Base-by-base conservation (phyloP, 1,139 yeast genomes). In the Debaryomyces nepalensis region DNA sequence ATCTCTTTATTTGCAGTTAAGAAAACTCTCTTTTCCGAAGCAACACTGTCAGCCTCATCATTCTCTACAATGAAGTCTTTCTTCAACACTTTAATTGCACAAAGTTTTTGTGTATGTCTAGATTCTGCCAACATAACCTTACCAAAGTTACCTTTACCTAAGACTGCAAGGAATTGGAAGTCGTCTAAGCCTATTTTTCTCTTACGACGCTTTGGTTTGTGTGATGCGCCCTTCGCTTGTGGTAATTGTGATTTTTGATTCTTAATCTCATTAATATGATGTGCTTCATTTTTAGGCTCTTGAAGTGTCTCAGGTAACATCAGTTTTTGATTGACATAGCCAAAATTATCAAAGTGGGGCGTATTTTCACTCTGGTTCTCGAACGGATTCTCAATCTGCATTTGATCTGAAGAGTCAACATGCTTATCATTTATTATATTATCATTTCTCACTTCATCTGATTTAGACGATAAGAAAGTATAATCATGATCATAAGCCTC, bases 61-160 rank as follows among this genome's bases (percentile, higher is more conserved):
- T 90, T 89, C 57, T 91, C 97, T 47, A 93, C 87, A 50, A 93
- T 90, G 58, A 88, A 89, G 57, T 91, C 97, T 66, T 93, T 93
- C 75, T 93, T 93, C 64, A 93, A 76, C 18, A 93, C 97, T 66
- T 93, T 93, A 45, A 93, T 91, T 18, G 99, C 99, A 70, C 96
- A 93, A 44, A 93, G 68, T 46, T 81, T 79, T 43, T 78, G 79
- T 2, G 87, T 77, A 49, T 84, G 88, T 57, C 93, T 83, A 14
- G 96, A 87, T 68, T 90, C 96, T 2, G 97, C 98, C 52, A 93
- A 77, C 91, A 93, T 88, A 44, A 93, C 98, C 61, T 93, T 93
- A 68, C 99, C 99, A 63, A 93, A 93, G 63, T 93, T 93, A 67
- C 98, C 99, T 61, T 90, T 91, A 59, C 99, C 99, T 51, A 93